Base-by-base conservation (phyloP, 129 eudicot genomes). In the Artemisia annua region DNA sequence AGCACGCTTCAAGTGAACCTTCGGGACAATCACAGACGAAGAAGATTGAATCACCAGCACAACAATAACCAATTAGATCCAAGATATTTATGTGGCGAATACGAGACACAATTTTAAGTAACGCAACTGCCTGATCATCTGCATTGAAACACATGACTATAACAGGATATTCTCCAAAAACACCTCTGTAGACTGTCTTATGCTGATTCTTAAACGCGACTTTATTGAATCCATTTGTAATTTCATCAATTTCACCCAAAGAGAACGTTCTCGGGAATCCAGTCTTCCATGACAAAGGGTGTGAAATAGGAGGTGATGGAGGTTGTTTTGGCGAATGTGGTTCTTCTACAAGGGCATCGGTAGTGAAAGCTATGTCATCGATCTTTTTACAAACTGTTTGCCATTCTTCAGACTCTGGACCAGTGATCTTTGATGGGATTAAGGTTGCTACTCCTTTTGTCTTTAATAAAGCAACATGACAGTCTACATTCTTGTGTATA, bases 391-490 rank as follows among this genome's bases (percentile, higher is more conserved):
- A 74, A 57, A 55, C 72, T 1, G 22, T 74, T 72, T 59, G 75
- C 79, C 75, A 70, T 81, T 58, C 79, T 49, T 78, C 81, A 67
- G 75, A 17, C 11, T 67, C 69, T 0, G 77, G 80, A 56, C 74
- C 83, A 46, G 67, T 80, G 71, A 68, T 67, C 65, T 78, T 84
- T 59, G 88, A 81, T 49, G 83, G 85, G 80, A 78, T 78, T 71
- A 83, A 61, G 51, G 85, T 81, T 53, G 85, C 83, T 12, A 70
- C 81, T 16, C 79, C 83, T 75, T 84, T 84, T 44, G 70, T 48
- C 72, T 84, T 84, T 66, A 84, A 65, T 2, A 84, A 66, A 3
- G 88, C 88, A 22, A 84, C 66, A 54, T 81, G 83, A 75, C 83
- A 84, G n/a, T 80, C 75, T 13, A 84, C 88, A 39, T 84, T 76